These are phyloP conservation scores for Dalbergia cochinchinensis DNA, from an alignment of 306 rosid species.

Conservation along the genomic window DNA sequence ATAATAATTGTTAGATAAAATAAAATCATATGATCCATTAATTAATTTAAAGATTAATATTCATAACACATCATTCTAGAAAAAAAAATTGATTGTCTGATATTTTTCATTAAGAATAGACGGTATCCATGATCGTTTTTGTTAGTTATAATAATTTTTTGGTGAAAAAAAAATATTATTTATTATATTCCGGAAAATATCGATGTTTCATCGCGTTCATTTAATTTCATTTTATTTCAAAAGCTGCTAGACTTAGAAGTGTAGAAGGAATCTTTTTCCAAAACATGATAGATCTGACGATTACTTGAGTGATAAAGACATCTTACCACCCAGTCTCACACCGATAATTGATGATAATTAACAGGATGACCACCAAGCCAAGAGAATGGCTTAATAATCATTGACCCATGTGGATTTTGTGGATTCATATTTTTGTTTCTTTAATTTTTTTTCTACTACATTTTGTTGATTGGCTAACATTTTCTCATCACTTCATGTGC, in stretches of 20 bases:
- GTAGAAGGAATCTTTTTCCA: background rate
- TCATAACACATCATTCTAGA: too few relatives aligned
- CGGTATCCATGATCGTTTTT: background rate
- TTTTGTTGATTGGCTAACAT: background rate
- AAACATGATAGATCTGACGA: constrained; percentile 4
- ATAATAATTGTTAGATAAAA: too few relatives aligned
- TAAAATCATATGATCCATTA: too few relatives aligned
- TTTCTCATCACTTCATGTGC: background rate
- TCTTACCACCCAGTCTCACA: constrained; percentile 34
- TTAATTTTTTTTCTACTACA: background rate
- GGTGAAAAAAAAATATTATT: too few relatives aligned
- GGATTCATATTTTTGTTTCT: background rate
- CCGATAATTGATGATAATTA: constrained; percentile 24
- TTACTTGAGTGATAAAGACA: constrained; percentile 42
- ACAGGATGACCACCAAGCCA: background rate
- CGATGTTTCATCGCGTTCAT: background rate
- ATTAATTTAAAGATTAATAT: too few relatives aligned
- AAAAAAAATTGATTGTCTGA: too few relatives aligned
- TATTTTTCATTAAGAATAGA: too few relatives aligned
- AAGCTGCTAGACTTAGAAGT: background rate
- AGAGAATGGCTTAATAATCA: constrained; percentile 31
- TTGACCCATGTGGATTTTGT: constrained; percentile 17
- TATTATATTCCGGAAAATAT: background rate
- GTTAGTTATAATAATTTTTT: too few relatives aligned
- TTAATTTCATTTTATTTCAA: background rate